phyloP scores from a whole-genome alignment of 345 rosid species.

The Populus nigra region DNA sequence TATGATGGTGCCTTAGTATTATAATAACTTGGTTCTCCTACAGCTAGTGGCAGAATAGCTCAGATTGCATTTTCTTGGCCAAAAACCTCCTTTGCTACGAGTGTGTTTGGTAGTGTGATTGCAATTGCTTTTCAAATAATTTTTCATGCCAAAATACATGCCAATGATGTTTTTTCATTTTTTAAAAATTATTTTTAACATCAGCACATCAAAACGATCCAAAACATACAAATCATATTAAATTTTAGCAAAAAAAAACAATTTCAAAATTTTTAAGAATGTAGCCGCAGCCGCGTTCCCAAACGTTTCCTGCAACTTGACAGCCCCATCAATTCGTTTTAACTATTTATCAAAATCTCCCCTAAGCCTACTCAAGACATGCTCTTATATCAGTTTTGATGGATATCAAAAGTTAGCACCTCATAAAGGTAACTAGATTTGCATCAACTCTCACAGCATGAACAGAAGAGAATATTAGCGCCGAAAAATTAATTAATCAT shows the following conservation, averaged over 20 bases:
- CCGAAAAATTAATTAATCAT: conserved; percentile 11
- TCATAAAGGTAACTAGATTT: neutral
- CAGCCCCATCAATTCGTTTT: neutral
- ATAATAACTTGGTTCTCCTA: neutral
- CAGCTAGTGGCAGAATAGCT: neutral
- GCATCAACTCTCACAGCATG: neutral
- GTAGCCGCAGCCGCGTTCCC: too few species aligned
- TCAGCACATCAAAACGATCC: too few species aligned
- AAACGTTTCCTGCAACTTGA: too few species aligned
- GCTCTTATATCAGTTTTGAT: neutral
- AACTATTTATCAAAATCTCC: neutral
- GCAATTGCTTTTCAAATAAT: too few species aligned
- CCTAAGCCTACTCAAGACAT: neutral
- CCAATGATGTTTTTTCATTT: too few species aligned
- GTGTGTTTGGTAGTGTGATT: too few species aligned
- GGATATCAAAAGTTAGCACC: neutral
- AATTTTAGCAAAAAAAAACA: too few species aligned
- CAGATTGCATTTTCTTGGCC: neutral
- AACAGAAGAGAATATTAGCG: neutral
- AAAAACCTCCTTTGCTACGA: neutral
- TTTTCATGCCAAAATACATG: too few species aligned
- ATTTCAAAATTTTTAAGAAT: too few species aligned
- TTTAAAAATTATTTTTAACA: too few species aligned
- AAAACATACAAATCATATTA: too few species aligned
- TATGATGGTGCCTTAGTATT: neutral